Evolutionary conservation across 768 basidiomycete species (phyloP).

Genomic region (Cyclocybe aegerita): DNA sequence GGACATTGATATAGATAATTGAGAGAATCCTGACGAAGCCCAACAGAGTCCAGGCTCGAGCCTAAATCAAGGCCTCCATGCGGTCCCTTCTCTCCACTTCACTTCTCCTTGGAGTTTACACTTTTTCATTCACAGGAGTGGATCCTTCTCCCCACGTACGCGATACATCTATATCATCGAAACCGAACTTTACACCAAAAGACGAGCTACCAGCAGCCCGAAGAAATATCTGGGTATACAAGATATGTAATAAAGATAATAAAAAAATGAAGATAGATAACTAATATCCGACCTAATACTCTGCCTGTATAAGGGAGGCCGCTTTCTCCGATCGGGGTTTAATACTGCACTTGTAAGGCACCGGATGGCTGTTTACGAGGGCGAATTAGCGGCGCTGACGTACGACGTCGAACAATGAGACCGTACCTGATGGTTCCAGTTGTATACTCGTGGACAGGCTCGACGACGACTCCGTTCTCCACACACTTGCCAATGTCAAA

Average conservation of each 20-base stretch:
- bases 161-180: constrained; percentile 1
- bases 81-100: too few species aligned
- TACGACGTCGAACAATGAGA: background rate
- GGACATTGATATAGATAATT: too few species aligned
- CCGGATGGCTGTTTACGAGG: constrained; percentile 45
- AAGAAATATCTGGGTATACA: constrained; percentile 21
- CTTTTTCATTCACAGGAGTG: background rate
- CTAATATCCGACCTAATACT: constrained; percentile 25
- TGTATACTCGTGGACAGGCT: constrained; percentile 56
- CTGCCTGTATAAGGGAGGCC: constrained; percentile 49
- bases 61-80: too few species aligned
- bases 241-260: constrained; percentile 37
- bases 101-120: background rate
- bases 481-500: constrained; percentile 49
- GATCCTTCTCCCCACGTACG: background rate
- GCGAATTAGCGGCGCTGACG: background rate
- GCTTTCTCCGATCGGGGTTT: constrained; percentile 62
- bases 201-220: background rate
- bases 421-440: constrained; percentile 63
- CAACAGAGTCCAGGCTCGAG: too few species aligned
- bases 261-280: constrained; percentile 8
- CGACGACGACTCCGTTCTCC: constrained; percentile 43
- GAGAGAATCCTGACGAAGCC: too few species aligned
- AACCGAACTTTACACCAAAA: background rate
- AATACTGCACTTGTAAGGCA: constrained; percentile 59